Conservation (phyloP, 106 monocot genomes). For the Posidonia australis region DNA sequence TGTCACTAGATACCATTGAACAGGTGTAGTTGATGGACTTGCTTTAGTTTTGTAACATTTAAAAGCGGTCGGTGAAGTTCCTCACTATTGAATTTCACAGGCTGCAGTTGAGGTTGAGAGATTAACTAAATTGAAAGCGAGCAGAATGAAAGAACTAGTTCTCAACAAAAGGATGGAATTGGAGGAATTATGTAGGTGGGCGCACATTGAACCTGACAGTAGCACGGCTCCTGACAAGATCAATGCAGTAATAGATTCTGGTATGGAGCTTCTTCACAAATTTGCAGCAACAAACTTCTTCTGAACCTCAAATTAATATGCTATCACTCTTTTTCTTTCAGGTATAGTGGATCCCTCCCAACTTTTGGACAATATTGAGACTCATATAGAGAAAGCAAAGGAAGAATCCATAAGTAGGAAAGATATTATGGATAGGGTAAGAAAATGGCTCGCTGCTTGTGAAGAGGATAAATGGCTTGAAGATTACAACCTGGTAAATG, state of each 20-base stretch:
- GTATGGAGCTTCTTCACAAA: slow-evolving; percentile 15
- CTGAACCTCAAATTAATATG: background rate
- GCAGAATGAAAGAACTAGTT: slow-evolving; percentile 82
- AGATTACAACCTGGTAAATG: slow-evolving; percentile 69
- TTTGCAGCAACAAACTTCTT: background rate
- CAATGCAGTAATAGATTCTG: slow-evolving; percentile 74
- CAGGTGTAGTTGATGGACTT: slow-evolving; percentile 33
- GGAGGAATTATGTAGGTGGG: slow-evolving; percentile 73
- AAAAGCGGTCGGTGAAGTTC: background rate
- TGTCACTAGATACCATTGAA: slow-evolving; percentile 53
- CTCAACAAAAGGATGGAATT: slow-evolving; percentile 59
- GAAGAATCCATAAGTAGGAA: slow-evolving; percentile 69
- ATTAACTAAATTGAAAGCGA: slow-evolving; percentile 64
- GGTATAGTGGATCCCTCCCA: slow-evolving; percentile 85
- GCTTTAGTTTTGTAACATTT: background rate
- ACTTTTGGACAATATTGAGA: slow-evolving; percentile 71
- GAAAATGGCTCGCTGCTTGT: slow-evolving; percentile 76
- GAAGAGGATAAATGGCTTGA: slow-evolving; percentile 96
- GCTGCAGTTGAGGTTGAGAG: slow-evolving; percentile 62
- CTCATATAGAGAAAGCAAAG: slow-evolving; percentile 63
- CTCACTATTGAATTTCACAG: slow-evolving; percentile 21
- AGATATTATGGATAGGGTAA: slow-evolving; percentile 79
- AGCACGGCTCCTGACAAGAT: slow-evolving; percentile 65
- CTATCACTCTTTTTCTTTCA: slow-evolving; percentile 4
- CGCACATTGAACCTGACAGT: slow-evolving; percentile 71